Percentiles rank a stretch among this genome's conserved stretches.
phyloP scores from a whole-genome alignment of 176 grass and related monocot species.

The Eleusine indica region DNA sequence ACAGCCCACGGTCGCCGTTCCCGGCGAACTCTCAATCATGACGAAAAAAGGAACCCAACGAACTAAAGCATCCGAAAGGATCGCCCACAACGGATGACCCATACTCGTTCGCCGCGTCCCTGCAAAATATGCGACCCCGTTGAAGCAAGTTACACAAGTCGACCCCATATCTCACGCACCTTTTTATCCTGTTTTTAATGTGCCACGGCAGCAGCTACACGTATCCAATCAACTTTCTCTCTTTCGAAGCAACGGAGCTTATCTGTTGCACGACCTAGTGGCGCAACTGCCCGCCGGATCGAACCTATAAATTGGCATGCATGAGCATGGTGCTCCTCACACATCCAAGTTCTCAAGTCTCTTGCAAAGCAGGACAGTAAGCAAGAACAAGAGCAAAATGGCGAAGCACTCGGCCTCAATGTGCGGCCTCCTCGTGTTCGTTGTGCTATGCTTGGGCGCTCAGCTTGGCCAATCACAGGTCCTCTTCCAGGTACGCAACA shows the following conservation, averaged over 20 bases:
- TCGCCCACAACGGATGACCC: not conserved
- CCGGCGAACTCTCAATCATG: not conserved
- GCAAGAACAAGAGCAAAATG: not conserved
- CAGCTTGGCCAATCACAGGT: slow-evolving; percentile 38
- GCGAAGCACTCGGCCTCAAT: slow-evolving; percentile 4
- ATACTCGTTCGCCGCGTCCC: slow-evolving; percentile 28
- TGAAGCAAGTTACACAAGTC: not conserved
- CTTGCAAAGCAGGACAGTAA: not conserved
- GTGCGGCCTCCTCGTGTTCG: slow-evolving; percentile 25
- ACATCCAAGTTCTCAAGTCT: slow-evolving; percentile 15
- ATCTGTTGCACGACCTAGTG: slow-evolving; percentile 11
- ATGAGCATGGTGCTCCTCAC: slow-evolving; percentile 20
- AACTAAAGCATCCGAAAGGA: not conserved
- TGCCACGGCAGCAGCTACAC: not conserved
- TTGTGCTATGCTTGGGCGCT: slow-evolving; percentile 36
- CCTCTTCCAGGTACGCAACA: slow-evolving; percentile 39
- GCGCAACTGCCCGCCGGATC: not conserved
- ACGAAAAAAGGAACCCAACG: not conserved
- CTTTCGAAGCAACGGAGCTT: slow-evolving; percentile 39
- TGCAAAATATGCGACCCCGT: not conserved
- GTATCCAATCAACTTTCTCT: slow-evolving; percentile 18
- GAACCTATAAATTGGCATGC: slow-evolving; percentile 43
- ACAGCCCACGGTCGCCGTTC: not conserved
- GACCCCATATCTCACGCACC: not conserved
- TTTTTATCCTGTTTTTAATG: slow-evolving; percentile 34